phyloP scores from a whole-genome alignment of 257 asterid genomes.

The Craterostigma plantagineum region DNA sequence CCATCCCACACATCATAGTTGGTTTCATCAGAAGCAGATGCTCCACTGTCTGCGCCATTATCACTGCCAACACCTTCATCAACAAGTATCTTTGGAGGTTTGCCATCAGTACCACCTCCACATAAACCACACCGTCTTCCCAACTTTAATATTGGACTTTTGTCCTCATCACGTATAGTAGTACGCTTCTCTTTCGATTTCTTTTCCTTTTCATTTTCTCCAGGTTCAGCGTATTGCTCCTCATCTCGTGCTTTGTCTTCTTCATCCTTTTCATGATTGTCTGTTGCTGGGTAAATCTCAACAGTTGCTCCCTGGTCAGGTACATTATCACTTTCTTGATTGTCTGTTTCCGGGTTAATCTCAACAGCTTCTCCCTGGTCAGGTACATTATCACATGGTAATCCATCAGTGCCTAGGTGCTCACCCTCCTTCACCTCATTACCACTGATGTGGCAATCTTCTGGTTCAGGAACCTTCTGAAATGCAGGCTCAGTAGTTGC shows the following conservation, averaged over 20 bases:
- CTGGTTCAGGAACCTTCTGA: slow-evolving; percentile 17
- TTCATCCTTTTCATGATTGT: slow-evolving; percentile 2
- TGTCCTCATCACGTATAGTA: slow-evolving; percentile 16
- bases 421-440: slow-evolving; percentile 20
- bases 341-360: no score
- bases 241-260: no score
- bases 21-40: slow-evolving; percentile 81
- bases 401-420: slow-evolving; percentile 14
- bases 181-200: slow-evolving; percentile 13
- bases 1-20: slow-evolving; percentile 90
- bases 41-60: slow-evolving; percentile 64
- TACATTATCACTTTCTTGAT: no score
- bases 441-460: slow-evolving; percentile 20
- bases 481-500: slow-evolving; percentile 15
- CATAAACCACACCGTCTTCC: slow-evolving; percentile 95
- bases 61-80: slow-evolving; percentile 65
- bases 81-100: slow-evolving; percentile 62
- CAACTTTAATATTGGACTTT: slow-evolving; percentile 41
- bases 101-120: slow-evolving; percentile 87
- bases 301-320: no score
- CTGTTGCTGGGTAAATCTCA: slow-evolving; percentile 13
- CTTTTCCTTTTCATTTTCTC: slow-evolving; percentile 17
- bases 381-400: slow-evolving; percentile 13
- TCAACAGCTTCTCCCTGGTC: slow-evolving; percentile 18
- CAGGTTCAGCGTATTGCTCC: slow-evolving; percentile 19